Percentiles rank a stretch among this genome's conserved stretches.
These are phyloP conservation scores for Hylodesmum podocarpum DNA, from an alignment of 306 rosid species.

Conservation along the genomic window DNA sequence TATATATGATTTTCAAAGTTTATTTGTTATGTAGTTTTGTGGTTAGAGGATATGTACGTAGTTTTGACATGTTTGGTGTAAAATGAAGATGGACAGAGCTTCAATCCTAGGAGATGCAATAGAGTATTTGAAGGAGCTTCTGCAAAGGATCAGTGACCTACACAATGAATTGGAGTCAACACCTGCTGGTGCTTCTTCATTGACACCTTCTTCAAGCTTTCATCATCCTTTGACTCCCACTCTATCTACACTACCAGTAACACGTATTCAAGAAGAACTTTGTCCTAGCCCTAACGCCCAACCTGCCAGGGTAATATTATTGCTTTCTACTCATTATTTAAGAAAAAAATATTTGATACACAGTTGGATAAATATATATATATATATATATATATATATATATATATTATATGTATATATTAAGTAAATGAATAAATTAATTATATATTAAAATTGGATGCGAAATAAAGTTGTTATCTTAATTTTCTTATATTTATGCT, in stretches of 20 bases:
- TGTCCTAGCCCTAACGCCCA: slow-evolving; percentile 77
- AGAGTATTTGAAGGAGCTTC: slow-evolving; percentile 87
- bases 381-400: too few relatives aligned
- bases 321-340: neutral
- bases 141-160: slow-evolving; percentile 80
- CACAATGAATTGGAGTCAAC: slow-evolving; percentile 80
- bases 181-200: slow-evolving; percentile 54
- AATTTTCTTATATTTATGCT: too few relatives aligned
- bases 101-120: slow-evolving; percentile 96
- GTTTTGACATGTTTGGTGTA: neutral
- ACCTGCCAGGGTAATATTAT: slow-evolving; percentile 71
- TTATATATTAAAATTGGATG: too few relatives aligned
- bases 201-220: slow-evolving; percentile 67
- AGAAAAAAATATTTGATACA: too few relatives aligned
- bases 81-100: slow-evolving; percentile 90
- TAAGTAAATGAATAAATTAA: too few relatives aligned
- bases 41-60: neutral
- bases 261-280: slow-evolving; percentile 82
- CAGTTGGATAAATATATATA: too few relatives aligned
- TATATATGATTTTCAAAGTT: neutral
- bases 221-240: slow-evolving; percentile 78
- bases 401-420: too few relatives aligned
- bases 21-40: neutral
- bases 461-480: too few relatives aligned
- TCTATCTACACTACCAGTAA: slow-evolving; percentile 57